These are phyloP conservation scores for Gillenia trifoliata DNA, from an alignment of 306 rosid genomes.

Conservation along the genomic window DNA sequence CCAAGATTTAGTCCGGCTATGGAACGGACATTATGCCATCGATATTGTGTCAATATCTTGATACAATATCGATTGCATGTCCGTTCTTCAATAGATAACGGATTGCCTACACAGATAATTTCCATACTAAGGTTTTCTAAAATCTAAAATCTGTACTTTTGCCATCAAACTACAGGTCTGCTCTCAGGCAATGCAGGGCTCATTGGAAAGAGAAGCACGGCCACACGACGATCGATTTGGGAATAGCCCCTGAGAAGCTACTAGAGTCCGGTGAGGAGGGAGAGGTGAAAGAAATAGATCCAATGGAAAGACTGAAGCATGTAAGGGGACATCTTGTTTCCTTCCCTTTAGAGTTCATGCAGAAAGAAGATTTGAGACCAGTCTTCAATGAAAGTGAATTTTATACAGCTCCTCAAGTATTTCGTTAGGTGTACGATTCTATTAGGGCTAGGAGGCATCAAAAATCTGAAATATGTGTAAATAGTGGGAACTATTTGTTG, in stretches of 20 bases:
- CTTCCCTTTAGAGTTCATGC: slow-evolving; percentile 40
- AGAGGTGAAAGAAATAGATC: slow-evolving; percentile 18
- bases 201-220: slow-evolving; percentile 34
- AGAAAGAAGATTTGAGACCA: slow-evolving; percentile 44
- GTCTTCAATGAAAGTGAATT: slow-evolving; percentile 43
- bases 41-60: too few species aligned
- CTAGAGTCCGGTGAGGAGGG: slow-evolving; percentile 16
- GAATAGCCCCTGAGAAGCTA: slow-evolving; percentile 37
- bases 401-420: slow-evolving; percentile 46
- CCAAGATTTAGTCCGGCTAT: neutral
- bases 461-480: neutral
- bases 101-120: too few species aligned
- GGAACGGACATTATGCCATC: too few species aligned
- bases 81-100: too few species aligned
- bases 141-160: neutral
- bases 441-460: neutral
- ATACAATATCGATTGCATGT: too few species aligned
- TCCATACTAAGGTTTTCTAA: too few species aligned
- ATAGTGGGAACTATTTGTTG: neutral
- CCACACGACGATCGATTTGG: slow-evolving; percentile 43
- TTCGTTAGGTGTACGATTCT: slow-evolving; percentile 9
- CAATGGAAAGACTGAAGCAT: slow-evolving; percentile 32
- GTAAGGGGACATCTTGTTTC: slow-evolving; percentile 41
- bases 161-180: slow-evolving; percentile 21
- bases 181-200: slow-evolving; percentile 33